Base-by-base conservation (phyloP, 768 basidiomycete genomes). In the Tubosaeta sp. region DNA sequence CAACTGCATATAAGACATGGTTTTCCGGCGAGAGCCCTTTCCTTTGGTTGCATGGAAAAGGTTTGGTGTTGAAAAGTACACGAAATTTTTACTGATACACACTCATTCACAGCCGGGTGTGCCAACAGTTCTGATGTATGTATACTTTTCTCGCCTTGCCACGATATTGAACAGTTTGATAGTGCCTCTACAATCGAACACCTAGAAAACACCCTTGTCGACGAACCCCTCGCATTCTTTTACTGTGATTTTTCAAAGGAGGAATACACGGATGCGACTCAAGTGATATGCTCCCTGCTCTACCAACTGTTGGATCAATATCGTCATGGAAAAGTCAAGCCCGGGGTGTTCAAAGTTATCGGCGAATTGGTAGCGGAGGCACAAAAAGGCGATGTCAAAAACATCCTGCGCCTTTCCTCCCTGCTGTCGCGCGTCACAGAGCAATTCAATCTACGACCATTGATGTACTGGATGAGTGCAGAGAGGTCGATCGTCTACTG, bases 381-480 rank as follows among this genome's bases (percentile, higher is more conserved):
- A 22, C 6, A 6, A 6, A 33, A 43, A 33, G 26, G 32, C n/a
- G 19, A 41, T 16, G 13, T 27, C 22, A 37, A 25, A 19, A 19
- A 33, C n/a, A 16, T 43, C 10, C 4, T 8, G 5, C 22, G 6
- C 7, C 32, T 53, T 7, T 42, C 27, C 34, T 25, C 27, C 16
- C 41, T 46, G 3, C 13, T 47, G 3, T 47, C 46, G 25, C 46
- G 52, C 19, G 35, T 37, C 16, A 37, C 38, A 33, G 17, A 12
- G 14, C 39, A 33, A 12, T 41, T 53, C 37, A 12, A 12, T 19
- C 22, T 6, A 3, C 42, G 5, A 4, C 52, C 22, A 22, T 54
- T 17, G 53, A 54, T 45, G 53, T 42, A 13, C 43, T 54, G 6
- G 53, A 54, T n/a, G 53, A 54, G 26, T 54, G 53, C 34, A 25